Evolutionary conservation across 2,329 filamentous ascomycete genomes (phyloP).

Genomic region (Huntiella bhutanensis): DNA sequence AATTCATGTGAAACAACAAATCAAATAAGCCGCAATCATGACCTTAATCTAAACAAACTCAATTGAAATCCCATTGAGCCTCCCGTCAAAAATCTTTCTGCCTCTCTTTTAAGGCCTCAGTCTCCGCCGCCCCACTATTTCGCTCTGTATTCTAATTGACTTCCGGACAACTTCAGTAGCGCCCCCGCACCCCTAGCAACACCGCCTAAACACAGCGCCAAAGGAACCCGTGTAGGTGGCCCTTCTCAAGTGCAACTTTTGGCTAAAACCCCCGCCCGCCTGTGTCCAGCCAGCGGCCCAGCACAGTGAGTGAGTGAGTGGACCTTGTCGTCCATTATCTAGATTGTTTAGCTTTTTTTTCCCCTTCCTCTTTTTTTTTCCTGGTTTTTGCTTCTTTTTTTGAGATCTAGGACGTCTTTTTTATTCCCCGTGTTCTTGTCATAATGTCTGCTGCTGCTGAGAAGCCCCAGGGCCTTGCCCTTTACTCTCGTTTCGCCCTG

Average conservation of each 20-base stretch:
- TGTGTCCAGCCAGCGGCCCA: too few species aligned
- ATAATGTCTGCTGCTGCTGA: conserved; percentile 25
- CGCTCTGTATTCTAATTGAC: conserved; percentile 10
- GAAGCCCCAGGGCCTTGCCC: conserved; percentile 35
- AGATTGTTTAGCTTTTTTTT: not conserved
- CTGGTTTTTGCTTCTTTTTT: conserved; percentile 15
- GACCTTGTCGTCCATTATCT: too few species aligned
- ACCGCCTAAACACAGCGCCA: too few species aligned
- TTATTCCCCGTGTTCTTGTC: conserved; percentile 11
- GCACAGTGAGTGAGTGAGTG: too few species aligned
- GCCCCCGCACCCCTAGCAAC: too few species aligned
- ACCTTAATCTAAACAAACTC: too few species aligned
- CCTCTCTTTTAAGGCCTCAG: conserved; percentile 4
- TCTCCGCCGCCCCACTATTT: conserved; percentile 8
- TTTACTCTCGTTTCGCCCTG: conserved; percentile 94
- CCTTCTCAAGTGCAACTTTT: too few species aligned
- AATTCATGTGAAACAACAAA: too few species aligned
- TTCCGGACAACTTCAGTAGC: not conserved
- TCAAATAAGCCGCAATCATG: too few species aligned
- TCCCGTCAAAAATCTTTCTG: not conserved
- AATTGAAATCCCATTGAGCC: conserved; percentile 6
- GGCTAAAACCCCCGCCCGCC: too few species aligned
- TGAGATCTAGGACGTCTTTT: conserved; percentile 12
- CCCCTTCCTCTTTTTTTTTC: conserved; percentile 6
- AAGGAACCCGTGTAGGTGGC: too few species aligned